phyloP scores from a whole-genome alignment of 768 basidiomycete species.

The Mycena haematopus region DNA sequence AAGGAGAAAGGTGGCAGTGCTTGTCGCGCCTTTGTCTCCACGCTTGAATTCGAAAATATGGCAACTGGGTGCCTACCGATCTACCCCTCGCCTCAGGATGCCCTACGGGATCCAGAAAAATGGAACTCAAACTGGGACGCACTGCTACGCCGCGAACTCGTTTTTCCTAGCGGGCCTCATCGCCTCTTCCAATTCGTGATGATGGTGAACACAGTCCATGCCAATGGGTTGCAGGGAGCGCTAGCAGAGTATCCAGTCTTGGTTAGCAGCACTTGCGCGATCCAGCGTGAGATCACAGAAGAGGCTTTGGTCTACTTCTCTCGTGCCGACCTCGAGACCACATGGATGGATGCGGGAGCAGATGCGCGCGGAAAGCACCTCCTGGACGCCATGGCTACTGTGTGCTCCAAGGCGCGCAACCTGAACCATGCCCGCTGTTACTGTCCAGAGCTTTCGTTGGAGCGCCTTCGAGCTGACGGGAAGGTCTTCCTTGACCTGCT shows the following conservation, averaged over 20 bases:
- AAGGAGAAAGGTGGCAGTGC: too few species aligned
- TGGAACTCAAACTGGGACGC: conserved; percentile 27
- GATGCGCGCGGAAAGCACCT: conserved; percentile 11
- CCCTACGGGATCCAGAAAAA: conserved; percentile 20
- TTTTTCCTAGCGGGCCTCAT: background rate
- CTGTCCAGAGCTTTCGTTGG: background rate
- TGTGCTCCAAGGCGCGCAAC: too few species aligned
- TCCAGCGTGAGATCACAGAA: conserved; percentile 15
- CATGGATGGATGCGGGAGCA: conserved; percentile 13
- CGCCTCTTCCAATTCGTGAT: background rate
- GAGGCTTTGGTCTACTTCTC: conserved; percentile 19
- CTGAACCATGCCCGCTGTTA: too few species aligned
- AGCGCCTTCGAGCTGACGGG: conserved; percentile 17
- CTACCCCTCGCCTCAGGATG: conserved; percentile 9
- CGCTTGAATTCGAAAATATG: too few species aligned
- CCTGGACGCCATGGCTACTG: too few species aligned
- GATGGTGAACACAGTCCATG: too few species aligned
- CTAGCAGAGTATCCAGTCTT: background rate
- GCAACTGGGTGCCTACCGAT: too few species aligned
- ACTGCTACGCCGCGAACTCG: background rate
- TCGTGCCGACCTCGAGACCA: conserved; percentile 10
- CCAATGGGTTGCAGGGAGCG: background rate
- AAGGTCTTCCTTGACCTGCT: conserved; percentile 18
- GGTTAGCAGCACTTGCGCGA: conserved; percentile 15
- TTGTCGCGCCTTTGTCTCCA: too few species aligned